Evolutionary conservation across 1,139 yeast species (phyloP).

Genomic region (Taiozyma sp.): DNA sequence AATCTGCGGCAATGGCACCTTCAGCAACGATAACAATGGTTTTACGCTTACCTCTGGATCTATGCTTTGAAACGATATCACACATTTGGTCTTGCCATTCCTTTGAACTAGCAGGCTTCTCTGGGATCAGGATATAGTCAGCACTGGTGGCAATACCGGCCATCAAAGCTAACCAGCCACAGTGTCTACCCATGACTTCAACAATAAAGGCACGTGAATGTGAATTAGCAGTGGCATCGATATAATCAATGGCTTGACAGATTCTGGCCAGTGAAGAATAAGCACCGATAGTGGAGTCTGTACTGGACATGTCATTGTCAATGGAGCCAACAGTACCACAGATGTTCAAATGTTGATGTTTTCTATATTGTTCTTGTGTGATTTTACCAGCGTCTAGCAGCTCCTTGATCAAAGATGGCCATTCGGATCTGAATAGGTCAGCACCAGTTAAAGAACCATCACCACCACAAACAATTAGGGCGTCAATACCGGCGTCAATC

Average conservation of each 20-base stretch:
- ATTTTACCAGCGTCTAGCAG: slow-evolving; percentile 50
- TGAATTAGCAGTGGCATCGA: slow-evolving; percentile 94
- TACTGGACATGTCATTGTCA: slow-evolving; percentile 95
- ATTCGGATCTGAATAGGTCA: slow-evolving; percentile 84
- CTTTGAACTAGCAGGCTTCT: slow-evolving; percentile 64
- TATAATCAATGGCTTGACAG: slow-evolving; percentile 89
- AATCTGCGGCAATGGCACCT: slow-evolving; percentile 85
- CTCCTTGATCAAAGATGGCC: slow-evolving; percentile 84
- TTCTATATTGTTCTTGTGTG: slow-evolving; percentile 48
- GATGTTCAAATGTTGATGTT: slow-evolving; percentile 72
- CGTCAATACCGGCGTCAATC: slow-evolving; percentile 88
- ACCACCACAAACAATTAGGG: slow-evolving; percentile 97
- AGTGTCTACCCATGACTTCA: slow-evolving; percentile 98
- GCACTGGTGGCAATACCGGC: slow-evolving; percentile 96
- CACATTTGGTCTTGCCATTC: slow-evolving; percentile 79
- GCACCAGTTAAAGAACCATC: slow-evolving; percentile 99
- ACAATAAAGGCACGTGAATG: slow-evolving; percentile 97
- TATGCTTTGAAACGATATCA: slow-evolving; percentile 63
- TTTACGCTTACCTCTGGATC: slow-evolving; percentile 84
- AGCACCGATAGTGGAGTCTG: slow-evolving; percentile 97
- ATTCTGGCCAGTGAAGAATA: slow-evolving; percentile 90
- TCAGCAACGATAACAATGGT: slow-evolving; percentile 96
- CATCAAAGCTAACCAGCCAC: slow-evolving; percentile 98
- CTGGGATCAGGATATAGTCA: slow-evolving; percentile 90
- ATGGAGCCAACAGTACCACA: slow-evolving; percentile 96